Base-by-base conservation (phyloP, 2,329 filamentous ascomycete species). In the Nannizziopsis arthrosporioides region DNA sequence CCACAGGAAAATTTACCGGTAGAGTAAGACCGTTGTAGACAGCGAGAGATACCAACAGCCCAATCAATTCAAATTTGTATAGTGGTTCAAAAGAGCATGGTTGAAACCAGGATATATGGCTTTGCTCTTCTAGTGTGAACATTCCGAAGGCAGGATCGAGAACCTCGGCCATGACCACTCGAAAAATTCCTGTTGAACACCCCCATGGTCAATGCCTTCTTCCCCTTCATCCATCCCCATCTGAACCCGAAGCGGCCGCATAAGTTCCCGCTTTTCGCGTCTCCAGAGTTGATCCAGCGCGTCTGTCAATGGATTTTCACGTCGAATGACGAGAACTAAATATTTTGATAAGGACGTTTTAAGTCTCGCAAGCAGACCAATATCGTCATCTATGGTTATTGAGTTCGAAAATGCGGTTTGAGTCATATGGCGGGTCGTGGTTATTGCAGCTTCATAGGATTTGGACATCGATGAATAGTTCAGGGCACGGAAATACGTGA, bases 151-250 rank as follows among this genome's bases (percentile, higher is more conserved):
- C 75, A 3, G 86, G 83, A 56, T 86, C 75, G 40, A 96, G 74
- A 2, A 84, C 85, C 59, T 94, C 82, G 0, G 79, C 78, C 56
- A 95, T 81, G 14, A 85, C 80, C 22, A 95, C 68, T 12, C 87
- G 80, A 68, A 98, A 96, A 94, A 96, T 54, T 98, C 92, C 62
- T 94, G 89, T 57, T 95, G 90, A 1, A 98, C 89, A 53, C 92
- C 92, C 38, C 92, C 92, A 42, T 90, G 87, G 63, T 98, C 92
- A 31, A 93, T 79, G 0, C 92, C 92, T 62, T 93, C 82, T 63
- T 96, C 92, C 27, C 87, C 86, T 46, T 74, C 73, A 31, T 86
- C 81, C 60, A 87, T 83, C 2, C 88, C 88, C 49, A 96, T 77
- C 44, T 86, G 82, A 7, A 98, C 82, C 59, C 94, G 94, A 31